Conservation (phyloP, 106 monocot species). For the Gastrodia elata region DNA sequence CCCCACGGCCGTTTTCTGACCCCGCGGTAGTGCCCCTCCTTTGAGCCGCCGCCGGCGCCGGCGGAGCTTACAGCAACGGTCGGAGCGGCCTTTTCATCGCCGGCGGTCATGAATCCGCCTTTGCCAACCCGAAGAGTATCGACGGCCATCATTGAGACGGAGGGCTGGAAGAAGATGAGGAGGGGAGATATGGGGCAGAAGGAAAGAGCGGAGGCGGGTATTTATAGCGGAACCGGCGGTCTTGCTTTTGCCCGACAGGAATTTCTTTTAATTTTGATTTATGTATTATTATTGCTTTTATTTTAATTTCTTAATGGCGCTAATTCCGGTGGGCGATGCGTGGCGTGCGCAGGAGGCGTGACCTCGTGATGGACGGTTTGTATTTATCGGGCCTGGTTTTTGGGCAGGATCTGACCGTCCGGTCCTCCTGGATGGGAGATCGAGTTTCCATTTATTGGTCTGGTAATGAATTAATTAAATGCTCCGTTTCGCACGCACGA, state of each 20-base stretch:
- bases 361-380: not conserved
- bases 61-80: not conserved
- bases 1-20: slow-evolving; percentile 39
- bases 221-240: slow-evolving; percentile 36
- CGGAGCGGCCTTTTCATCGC: not conserved
- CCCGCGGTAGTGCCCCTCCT: slow-evolving; percentile 39
- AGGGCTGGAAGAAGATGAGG: not conserved
- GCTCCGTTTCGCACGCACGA: not conserved
- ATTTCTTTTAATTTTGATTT: slow-evolving; percentile 8
- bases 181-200: not conserved
- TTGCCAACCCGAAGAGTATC: slow-evolving; percentile 3
- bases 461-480: not conserved
- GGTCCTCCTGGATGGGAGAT: not conserved
- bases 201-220: slow-evolving; percentile 9
- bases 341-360: not conserved
- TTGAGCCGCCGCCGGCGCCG: slow-evolving; percentile 4
- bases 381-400: not conserved
- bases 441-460: not conserved
- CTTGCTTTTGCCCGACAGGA: slow-evolving; percentile 45
- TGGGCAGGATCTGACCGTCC: not conserved
- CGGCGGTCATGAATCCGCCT: not conserved
- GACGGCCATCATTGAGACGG: slow-evolving; percentile 1
- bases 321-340: not conserved
- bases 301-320: not conserved
- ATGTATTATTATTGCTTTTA: not conserved